Evolutionary conservation across 1,284 basidiomycete genomes (phyloP), one percentile per base, ranked within the genome.

Genomic region (Tylopilus sp.): DNA sequence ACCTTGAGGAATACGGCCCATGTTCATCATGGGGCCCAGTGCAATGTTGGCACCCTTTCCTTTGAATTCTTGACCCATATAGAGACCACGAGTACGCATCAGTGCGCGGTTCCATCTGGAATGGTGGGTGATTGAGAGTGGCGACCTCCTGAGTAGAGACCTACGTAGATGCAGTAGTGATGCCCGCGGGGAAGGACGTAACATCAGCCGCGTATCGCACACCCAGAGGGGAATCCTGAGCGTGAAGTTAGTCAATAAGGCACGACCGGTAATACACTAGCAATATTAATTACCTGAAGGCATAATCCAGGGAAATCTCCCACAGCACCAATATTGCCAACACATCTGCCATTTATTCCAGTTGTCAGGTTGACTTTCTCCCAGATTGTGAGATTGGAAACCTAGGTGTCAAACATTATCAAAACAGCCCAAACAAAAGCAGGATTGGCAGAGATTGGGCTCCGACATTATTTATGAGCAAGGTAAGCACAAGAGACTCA

Each of bases 61-160:
- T 54, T 87, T 83, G 77, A 89, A 90, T 79, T 96, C 94, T 59
- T 89, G 81, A 5, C 90, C 94, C 67, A 95, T 81, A 1, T 92
- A 92, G 7, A 84, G 77, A 7, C 91, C 94, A 63, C 94, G 85
- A 26, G 83, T 84, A 33, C 79, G 84, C 75, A 86, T 89, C 76
- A 86, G 85, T 80, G 62, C 68, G 47, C 78, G 77, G 44, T 79
- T 77, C 75, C 75, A 80, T 60, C 78, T 77, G 36, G 53, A 7
- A 49, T 22, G 19, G 53, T 1, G 2, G 26, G 55, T 24, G 7
- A 1, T 4, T 51, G 5, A 39, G 53, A 15, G 38, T 24, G 5
- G 38, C 65, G 8, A 12, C 63, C 47, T 1, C 62, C 16, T 38
- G 0, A 6, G 26, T 33, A 24, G 8, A 53, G n/a, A 80, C 73